A percentile compares a stretch with the other conserved stretches of the same genome.
phyloP scores from a whole-genome alignment of 345 rosid species.

The Euclidium syriacum region DNA sequence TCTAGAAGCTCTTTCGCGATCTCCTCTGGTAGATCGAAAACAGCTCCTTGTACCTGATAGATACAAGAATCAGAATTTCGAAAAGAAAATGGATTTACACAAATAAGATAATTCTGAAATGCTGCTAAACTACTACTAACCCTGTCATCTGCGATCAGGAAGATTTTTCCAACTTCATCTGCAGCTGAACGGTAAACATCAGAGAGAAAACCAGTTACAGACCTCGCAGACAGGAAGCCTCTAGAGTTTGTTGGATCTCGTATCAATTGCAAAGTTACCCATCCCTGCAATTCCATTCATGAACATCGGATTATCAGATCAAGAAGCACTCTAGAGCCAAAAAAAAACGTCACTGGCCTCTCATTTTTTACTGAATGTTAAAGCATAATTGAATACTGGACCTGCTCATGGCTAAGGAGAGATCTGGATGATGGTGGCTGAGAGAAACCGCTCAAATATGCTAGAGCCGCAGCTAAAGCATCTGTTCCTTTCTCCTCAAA shows the following conservation, averaged over 20 bases:
- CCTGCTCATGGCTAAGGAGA: slow-evolving; percentile 92
- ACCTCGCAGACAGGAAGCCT: slow-evolving; percentile 77
- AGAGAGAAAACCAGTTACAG: slow-evolving; percentile 87
- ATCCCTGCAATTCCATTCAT: slow-evolving; percentile 56
- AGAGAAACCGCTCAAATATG: slow-evolving; percentile 89
- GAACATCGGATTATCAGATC: not conserved
- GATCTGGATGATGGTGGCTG: slow-evolving; percentile 90
- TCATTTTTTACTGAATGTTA: not conserved
- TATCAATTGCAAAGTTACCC: slow-evolving; percentile 76
- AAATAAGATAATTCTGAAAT: not conserved
- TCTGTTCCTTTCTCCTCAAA: slow-evolving; percentile 69
- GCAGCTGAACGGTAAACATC: slow-evolving; percentile 85
- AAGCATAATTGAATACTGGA: slow-evolving; percentile 18
- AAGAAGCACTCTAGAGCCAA: not conserved
- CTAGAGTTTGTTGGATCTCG: slow-evolving; percentile 66
- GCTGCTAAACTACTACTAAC: slow-evolving; percentile 33
- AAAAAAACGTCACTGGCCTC: not conserved
- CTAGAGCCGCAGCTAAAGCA: slow-evolving; percentile 96
- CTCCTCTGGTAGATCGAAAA: slow-evolving; percentile 94
- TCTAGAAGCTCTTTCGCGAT: slow-evolving; percentile 73
- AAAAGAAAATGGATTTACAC: not conserved
- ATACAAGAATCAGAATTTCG: slow-evolving; percentile 11
- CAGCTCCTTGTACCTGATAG: slow-evolving; percentile 88
- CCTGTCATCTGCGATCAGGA: slow-evolving; percentile 83
- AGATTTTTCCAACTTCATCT: slow-evolving; percentile 84